These are phyloP conservation scores for Aureobasidium sp. DNA, from an alignment of 2,329 filamentous ascomycete species.

Conservation along the genomic window DNA sequence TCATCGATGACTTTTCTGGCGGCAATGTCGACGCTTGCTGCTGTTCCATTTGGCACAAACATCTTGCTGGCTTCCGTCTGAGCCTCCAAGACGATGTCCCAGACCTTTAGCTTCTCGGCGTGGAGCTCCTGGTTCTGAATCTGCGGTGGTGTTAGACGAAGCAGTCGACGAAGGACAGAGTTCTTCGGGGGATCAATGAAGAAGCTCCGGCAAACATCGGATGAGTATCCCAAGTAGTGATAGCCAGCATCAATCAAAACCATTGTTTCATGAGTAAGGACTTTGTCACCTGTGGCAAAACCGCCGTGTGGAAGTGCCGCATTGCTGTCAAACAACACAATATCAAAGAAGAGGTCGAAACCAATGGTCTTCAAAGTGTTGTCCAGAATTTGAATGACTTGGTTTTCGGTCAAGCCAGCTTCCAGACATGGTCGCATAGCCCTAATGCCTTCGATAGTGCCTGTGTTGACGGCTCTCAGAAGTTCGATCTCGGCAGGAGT, in stretches of 20 bases:
- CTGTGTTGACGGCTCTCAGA: slow-evolving; percentile 54
- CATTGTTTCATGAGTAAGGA: slow-evolving; percentile 46
- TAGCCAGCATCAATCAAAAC: slow-evolving; percentile 53
- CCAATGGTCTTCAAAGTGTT: slow-evolving; percentile 46
- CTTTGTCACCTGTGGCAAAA: slow-evolving; percentile 41
- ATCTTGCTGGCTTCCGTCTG: slow-evolving; percentile 47
- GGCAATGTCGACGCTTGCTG: slow-evolving; percentile 53
- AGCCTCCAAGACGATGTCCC: slow-evolving; percentile 54
- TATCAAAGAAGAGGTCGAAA: slow-evolving; percentile 53
- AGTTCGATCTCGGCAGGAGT: slow-evolving; percentile 48
- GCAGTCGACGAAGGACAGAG: neutral
- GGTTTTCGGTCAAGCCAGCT: slow-evolving; percentile 48
- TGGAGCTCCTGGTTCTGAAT: slow-evolving; percentile 15
- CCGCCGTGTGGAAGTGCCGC: slow-evolving; percentile 48
- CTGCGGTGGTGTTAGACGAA: neutral
- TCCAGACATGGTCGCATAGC: slow-evolving; percentile 50
- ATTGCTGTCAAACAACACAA: slow-evolving; percentile 53
- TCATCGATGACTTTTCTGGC: slow-evolving; percentile 49
- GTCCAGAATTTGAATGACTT: slow-evolving; percentile 49
- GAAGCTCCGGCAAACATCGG: slow-evolving; percentile 56
- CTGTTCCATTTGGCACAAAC: slow-evolving; percentile 43
- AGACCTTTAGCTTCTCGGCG: slow-evolving; percentile 48
- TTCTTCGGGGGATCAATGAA: slow-evolving; percentile 28
- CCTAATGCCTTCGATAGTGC: slow-evolving; percentile 53
- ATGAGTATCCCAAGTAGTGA: slow-evolving; percentile 55